phyloP scores from a whole-genome alignment of 331 rosid species.

The Rosa hybrid region DNA sequence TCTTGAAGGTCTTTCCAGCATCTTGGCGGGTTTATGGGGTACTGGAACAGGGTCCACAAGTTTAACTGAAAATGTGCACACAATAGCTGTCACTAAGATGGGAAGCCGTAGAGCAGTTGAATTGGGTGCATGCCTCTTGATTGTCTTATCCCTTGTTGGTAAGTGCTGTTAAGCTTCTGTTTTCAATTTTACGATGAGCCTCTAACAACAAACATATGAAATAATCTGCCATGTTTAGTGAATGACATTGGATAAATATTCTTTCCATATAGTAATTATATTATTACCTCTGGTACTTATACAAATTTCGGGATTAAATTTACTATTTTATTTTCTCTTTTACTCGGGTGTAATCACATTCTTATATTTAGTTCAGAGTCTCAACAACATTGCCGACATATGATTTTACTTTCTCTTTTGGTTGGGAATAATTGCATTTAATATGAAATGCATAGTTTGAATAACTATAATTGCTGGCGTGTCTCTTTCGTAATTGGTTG shows the following conservation, averaged over 20 bases:
- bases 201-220: conserved; percentile 1
- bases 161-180: conserved; percentile 35
- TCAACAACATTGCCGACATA: background rate
- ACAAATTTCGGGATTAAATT: background rate
- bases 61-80: conserved; percentile 93
- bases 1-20: conserved; percentile 87
- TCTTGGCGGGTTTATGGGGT: conserved; percentile 99
- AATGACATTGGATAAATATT: background rate
- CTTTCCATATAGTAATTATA: background rate
- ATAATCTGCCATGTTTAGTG: background rate
- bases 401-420: background rate
- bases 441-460: background rate
- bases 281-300: background rate
- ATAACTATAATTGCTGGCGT: background rate
- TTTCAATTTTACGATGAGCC: conserved; percentile 12
- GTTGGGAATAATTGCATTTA: background rate
- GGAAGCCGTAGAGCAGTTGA: conserved; percentile 99
- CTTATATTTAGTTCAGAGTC: background rate
- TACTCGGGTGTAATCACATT: background rate
- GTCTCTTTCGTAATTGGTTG: background rate
- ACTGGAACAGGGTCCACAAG: conserved; percentile 94
- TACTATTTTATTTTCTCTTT: background rate
- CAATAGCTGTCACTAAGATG: conserved; percentile 99
- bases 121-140: conserved; percentile 82
- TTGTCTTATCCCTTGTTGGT: conserved; percentile 90